These are phyloP conservation scores for Penicillium sp. DNA, from an alignment of 2,329 filamentous ascomycete species.

Conservation along the genomic window DNA sequence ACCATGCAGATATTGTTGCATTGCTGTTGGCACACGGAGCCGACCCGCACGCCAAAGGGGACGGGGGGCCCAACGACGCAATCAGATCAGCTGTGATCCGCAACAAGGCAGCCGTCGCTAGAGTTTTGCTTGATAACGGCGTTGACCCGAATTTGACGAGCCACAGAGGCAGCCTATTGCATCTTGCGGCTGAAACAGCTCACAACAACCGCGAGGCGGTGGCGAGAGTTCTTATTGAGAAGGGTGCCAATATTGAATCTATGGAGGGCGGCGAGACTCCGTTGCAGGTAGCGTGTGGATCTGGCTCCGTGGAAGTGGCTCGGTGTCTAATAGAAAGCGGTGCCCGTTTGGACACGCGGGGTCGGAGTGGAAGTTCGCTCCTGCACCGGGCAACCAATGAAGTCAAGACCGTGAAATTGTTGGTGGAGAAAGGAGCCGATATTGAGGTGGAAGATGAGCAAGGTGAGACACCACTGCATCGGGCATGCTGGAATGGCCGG, in stretches of 20 bases:
- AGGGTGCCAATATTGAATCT: slow-evolving; percentile 3
- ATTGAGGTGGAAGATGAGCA: not conserved
- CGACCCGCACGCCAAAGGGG: not conserved
- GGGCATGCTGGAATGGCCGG: slow-evolving; percentile 5
- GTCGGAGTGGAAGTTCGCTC: not conserved
- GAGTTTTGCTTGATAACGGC: not conserved
- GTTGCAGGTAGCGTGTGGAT: not conserved
- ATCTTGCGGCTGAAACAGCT: not conserved
- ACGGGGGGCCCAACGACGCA: not conserved
- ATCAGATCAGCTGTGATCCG: not conserved
- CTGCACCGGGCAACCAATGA: slow-evolving; percentile 3
- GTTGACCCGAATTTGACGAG: not conserved
- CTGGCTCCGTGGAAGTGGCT: not conserved
- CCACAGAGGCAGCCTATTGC: not conserved
- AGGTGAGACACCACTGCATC: slow-evolving; percentile 7
- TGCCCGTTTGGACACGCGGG: not conserved
- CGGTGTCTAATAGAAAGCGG: slow-evolving; percentile 3
- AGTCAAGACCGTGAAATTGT: not conserved
- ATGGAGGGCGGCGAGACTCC: not conserved
- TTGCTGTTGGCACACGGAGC: slow-evolving; percentile 1
- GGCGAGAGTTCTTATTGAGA: not conserved
- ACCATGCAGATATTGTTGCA: not conserved
- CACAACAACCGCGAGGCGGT: not conserved
- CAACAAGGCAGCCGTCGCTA: not conserved
- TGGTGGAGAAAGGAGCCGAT: slow-evolving; percentile 7